phyloP scores from a whole-genome alignment of 495 filamentous ascomycete species.

The Hypomontagnella monticulosa region DNA sequence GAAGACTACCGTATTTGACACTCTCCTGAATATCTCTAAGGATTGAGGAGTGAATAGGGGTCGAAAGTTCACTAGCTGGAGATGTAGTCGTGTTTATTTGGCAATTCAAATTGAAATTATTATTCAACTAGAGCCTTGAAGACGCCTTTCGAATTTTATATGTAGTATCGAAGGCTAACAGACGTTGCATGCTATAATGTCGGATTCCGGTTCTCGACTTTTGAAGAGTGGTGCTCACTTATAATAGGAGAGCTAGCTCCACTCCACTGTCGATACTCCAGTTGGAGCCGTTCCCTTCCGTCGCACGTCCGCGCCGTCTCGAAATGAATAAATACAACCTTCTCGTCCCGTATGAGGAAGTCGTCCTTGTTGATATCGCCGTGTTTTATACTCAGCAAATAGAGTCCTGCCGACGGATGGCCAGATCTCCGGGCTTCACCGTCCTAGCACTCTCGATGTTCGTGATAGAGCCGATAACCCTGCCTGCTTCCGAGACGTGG shows the following conservation, averaged over 20 bases:
- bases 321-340: slow-evolving; percentile 9
- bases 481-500: slow-evolving; percentile 54
- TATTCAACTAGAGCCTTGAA: too few species aligned
- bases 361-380: slow-evolving; percentile 55
- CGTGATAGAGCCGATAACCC: slow-evolving; percentile 60
- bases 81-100: too few species aligned
- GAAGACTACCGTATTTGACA: slow-evolving; percentile 45
- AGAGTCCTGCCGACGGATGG: slow-evolving; percentile 47
- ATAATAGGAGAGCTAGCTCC: too few species aligned
- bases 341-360: slow-evolving; percentile 48
- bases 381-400: slow-evolving; percentile 51
- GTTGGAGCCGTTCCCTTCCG: not conserved
- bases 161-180: too few species aligned
- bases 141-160: too few species aligned
- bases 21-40: not conserved
- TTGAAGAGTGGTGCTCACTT: too few species aligned
- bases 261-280: not conserved
- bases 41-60: too few species aligned
- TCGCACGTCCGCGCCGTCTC: not conserved
- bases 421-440: slow-evolving; percentile 48
- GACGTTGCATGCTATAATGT: too few species aligned
- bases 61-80: too few species aligned
- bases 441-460: slow-evolving; percentile 47
- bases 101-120: too few species aligned
- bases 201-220: too few species aligned